A percentile compares a stretch with the other conserved stretches of the same genome.
Conservation (phyloP, 2,329 filamentous ascomycete genomes). For the Fusarium tanahbumbuense region DNA sequence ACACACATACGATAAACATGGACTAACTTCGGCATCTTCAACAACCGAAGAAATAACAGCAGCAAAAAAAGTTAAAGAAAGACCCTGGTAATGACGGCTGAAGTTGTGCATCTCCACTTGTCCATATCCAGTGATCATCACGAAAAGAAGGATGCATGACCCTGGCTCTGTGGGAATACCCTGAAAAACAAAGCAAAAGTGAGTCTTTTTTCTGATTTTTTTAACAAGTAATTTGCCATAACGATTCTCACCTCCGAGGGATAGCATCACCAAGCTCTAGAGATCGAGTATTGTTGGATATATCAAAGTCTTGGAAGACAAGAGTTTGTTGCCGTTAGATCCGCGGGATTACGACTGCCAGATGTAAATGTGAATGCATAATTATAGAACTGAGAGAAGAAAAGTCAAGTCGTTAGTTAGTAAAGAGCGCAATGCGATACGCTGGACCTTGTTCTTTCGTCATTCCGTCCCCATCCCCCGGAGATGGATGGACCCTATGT, state of each 20-base stretch:
- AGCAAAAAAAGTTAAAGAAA: background rate
- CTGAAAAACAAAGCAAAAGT: slow-evolving; percentile 2
- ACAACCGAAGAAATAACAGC: slow-evolving; percentile 3
- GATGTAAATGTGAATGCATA: slow-evolving; percentile 15
- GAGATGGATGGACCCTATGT: slow-evolving; percentile 25
- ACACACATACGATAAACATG: slow-evolving; percentile 5
- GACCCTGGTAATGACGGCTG: slow-evolving; percentile 15
- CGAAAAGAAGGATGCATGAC: slow-evolving; percentile 12
- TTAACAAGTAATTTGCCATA: background rate
- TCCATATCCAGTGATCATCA: slow-evolving; percentile 28
- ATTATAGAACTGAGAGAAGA: background rate
- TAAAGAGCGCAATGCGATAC: background rate
- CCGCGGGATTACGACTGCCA: background rate
- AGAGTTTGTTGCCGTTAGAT: background rate
- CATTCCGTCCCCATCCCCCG: slow-evolving; percentile 15
- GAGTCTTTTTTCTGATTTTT: background rate
- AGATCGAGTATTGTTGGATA: background rate
- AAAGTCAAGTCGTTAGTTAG: background rate
- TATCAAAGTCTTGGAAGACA: background rate
- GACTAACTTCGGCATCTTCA: slow-evolving; percentile 22
- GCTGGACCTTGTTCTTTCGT: slow-evolving; percentile 23
- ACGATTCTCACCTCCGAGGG: background rate
- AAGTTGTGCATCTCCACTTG: slow-evolving; percentile 9
- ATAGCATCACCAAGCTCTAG: background rate
- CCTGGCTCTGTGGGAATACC: slow-evolving; percentile 12